phyloP scores from a whole-genome alignment of 179 eudicot genomes.

The Beta lomatogona region DNA sequence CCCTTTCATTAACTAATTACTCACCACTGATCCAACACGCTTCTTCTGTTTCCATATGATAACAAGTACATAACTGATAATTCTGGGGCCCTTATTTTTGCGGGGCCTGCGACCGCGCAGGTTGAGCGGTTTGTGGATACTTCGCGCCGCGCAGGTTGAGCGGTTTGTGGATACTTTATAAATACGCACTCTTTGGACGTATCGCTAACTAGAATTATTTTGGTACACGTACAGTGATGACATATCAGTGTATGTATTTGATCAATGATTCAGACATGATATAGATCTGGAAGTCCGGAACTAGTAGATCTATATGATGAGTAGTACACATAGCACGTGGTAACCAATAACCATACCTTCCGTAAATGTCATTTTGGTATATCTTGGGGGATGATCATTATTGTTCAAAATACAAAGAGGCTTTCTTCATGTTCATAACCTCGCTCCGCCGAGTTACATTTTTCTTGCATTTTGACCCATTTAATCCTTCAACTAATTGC shows the following conservation, averaged over 20 bases:
- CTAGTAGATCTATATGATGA: neutral
- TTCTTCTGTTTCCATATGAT: no score
- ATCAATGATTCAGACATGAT: neutral
- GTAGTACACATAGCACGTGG: neutral
- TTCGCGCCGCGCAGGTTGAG: rapidly evolving
- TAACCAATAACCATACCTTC: neutral
- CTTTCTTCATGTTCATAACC: neutral
- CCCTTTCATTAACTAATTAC: no score
- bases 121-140: rapidly evolving
- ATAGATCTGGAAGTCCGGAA: no score
- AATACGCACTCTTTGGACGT: no score
- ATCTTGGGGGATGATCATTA: no score
- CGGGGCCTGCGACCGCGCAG: rapidly evolving
- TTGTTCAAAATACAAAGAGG: neutral
- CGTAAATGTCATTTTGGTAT: no score
- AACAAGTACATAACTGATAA: no score
- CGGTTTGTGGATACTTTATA: no score
- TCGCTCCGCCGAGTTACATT: slow-evolving; percentile 15
- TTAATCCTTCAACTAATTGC: neutral
- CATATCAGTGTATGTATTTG: neutral
- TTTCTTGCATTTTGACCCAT: slow-evolving; percentile 6
- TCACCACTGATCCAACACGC: no score
- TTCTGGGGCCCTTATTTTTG: rapidly evolving
- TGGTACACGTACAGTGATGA: neutral
- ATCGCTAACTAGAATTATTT: no score